Conservation (phyloP, 2,329 filamentous ascomycete species). For the Teratosphaeria pseudoeucalypti region DNA sequence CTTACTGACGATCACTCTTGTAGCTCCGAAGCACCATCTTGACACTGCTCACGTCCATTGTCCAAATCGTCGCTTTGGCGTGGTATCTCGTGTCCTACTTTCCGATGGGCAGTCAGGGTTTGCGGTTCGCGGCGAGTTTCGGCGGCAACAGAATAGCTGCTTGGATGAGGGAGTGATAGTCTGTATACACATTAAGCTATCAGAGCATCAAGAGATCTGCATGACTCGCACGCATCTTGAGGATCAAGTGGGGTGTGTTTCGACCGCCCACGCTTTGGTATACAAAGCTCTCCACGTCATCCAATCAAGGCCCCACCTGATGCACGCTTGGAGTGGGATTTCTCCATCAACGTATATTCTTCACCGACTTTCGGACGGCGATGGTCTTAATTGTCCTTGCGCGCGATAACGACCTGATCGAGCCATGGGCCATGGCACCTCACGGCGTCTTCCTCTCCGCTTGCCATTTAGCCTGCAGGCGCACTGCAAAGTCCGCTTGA, state of each 20-base stretch:
- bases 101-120: constrained; percentile 83
- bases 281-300: neutral
- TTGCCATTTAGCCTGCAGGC: neutral
- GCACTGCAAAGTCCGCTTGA: neutral
- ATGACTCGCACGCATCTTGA: neutral
- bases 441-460: neutral
- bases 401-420: neutral
- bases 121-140: constrained; percentile 78
- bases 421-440: neutral
- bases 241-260: neutral
- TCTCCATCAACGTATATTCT: neutral
- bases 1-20: constrained; percentile 6
- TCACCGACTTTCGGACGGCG: neutral
- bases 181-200: neutral
- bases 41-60: constrained; percentile 71
- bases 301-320: neutral
- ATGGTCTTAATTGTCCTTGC: neutral
- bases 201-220: neutral
- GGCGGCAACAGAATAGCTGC: constrained; percentile 73
- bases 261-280: neutral
- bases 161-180: constrained; percentile 66
- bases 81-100: constrained; percentile 99
- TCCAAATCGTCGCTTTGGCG: constrained; percentile 70
- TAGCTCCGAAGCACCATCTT: constrained; percentile 77
- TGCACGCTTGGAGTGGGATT: neutral